Evolutionary conservation across 2,329 filamentous ascomycete species (phyloP).

Genomic region (Colletotrichum sp.): DNA sequence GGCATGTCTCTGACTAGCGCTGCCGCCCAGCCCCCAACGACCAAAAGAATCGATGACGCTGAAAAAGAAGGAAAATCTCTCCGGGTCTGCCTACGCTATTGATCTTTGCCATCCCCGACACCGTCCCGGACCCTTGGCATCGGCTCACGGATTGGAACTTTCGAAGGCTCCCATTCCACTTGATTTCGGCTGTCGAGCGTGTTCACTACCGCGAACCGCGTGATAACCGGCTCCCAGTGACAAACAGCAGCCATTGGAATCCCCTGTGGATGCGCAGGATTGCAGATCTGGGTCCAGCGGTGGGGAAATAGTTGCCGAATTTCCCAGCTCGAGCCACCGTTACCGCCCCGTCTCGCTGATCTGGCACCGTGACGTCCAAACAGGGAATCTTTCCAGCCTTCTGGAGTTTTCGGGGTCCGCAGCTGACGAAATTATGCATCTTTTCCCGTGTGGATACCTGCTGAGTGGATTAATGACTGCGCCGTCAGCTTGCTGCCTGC

Average conservation of each 20-base stretch:
- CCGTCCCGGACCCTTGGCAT: background rate
- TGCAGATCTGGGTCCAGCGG: background rate
- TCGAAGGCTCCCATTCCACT: background rate
- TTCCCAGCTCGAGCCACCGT: background rate
- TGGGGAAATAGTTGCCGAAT: background rate
- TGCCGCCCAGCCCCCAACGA: background rate
- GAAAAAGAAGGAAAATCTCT: background rate
- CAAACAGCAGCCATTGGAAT: background rate
- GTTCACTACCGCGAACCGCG: background rate
- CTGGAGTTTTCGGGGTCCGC: background rate
- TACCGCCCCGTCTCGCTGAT: background rate
- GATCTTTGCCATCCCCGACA: background rate
- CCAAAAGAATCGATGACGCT: background rate
- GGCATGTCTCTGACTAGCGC: constrained; percentile 4
- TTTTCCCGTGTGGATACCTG: background rate
- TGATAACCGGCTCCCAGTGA: background rate
- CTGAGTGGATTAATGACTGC: background rate
- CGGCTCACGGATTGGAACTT: background rate
- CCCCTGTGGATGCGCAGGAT: background rate
- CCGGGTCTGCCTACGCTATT: background rate
- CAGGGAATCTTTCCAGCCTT: background rate
- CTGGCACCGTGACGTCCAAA: background rate
- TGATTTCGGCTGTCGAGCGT: background rate
- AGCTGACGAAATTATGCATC: constrained; percentile 2
- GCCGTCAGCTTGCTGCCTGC: background rate